phyloP scores from a whole-genome alignment of 73 alveolate species.

The Urostyla sp. region DNA sequence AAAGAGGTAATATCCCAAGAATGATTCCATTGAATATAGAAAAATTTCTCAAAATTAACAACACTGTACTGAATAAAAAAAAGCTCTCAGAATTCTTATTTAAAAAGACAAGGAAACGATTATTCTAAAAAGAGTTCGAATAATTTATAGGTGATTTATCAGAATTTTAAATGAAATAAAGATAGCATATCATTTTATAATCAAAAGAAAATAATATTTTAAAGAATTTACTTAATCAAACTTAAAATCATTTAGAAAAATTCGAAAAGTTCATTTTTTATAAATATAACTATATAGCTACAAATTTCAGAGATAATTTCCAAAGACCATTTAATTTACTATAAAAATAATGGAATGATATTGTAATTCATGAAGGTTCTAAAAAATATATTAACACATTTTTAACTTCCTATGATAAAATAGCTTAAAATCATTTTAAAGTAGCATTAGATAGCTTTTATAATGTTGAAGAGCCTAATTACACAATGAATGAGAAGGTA shows the following conservation, averaged over 20 bases:
- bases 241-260: slow-evolving; percentile 28
- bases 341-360: background rate
- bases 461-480: slow-evolving; percentile 20
- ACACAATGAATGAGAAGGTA: slow-evolving; percentile 7
- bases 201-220: slow-evolving; percentile 28
- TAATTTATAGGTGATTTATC: slow-evolving; percentile 1
- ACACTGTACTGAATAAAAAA: background rate
- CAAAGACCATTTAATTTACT: background rate
- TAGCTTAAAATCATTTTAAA: background rate
- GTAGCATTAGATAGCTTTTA: slow-evolving; percentile 25
- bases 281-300: slow-evolving; percentile 19
- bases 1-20: slow-evolving; percentile 26
- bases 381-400: slow-evolving; percentile 19
- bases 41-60: slow-evolving; percentile 1
- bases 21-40: background rate
- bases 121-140: background rate
- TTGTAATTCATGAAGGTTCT: slow-evolving; percentile 1
- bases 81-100: background rate
- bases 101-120: background rate
- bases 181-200: slow-evolving; percentile 9
- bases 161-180: background rate
- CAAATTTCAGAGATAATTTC: slow-evolving; percentile 6
- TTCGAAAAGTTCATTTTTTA: slow-evolving; percentile 12
- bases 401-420: background rate
- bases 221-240: background rate